Conservation (phyloP, 768 basidiomycete genomes). For the Pholiota conissans region DNA sequence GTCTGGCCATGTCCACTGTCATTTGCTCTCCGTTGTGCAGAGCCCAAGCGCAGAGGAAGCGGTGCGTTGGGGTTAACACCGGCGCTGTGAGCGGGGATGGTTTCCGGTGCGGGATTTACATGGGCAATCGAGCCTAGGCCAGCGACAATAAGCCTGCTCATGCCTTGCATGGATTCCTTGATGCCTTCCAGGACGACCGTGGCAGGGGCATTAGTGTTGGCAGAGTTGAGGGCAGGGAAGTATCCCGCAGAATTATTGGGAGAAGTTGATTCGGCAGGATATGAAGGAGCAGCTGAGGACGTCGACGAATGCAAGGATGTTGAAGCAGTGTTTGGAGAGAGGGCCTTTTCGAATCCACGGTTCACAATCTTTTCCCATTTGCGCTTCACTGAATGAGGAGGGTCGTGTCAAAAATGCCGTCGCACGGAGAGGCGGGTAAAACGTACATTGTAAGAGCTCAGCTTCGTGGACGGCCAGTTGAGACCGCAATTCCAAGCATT, state of each 20-base stretch:
- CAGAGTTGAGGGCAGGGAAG: constrained; percentile 2
- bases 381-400: constrained; percentile 56
- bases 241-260: not conserved
- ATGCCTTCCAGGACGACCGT: constrained; percentile 56
- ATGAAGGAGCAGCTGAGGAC: not conserved
- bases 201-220: constrained; percentile 22
- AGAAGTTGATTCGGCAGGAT: constrained; percentile 6
- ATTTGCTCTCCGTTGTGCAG: not conserved
- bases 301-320: constrained; percentile 1
- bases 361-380: constrained; percentile 84
- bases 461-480: constrained; percentile 73
- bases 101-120: constrained; percentile 4
- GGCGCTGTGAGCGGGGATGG: not conserved
- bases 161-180: constrained; percentile 63
- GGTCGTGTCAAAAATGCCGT: not conserved
- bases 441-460: constrained; percentile 64
- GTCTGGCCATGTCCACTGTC: constrained; percentile 21
- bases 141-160: constrained; percentile 56
- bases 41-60: constrained; percentile 2
- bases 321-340: constrained; percentile 12
- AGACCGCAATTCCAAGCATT: constrained; percentile 77
- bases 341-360: constrained; percentile 50
- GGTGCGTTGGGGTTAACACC: not conserved
- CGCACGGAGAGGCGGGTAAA: not conserved
- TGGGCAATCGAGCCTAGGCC: constrained; percentile 30